A percentile compares a stretch with the other conserved stretches of the same genome.
Conservation (phyloP, 2,329 filamentous ascomycete genomes). For the Epichloe hybrida region DNA sequence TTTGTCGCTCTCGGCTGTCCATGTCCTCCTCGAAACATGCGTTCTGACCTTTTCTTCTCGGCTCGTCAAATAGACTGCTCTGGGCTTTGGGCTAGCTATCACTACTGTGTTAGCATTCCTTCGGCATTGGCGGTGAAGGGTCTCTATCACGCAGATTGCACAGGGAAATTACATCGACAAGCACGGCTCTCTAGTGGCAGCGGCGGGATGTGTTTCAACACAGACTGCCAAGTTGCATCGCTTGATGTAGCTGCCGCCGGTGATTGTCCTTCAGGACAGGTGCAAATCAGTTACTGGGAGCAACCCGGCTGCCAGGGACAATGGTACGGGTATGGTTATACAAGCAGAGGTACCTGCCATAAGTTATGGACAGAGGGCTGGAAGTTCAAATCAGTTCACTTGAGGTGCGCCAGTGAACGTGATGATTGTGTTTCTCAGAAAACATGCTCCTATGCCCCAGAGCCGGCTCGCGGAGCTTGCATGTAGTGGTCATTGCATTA, state of each 20-base stretch:
- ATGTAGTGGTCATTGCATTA: no score
- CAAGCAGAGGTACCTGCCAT: background rate
- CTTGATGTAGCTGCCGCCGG: background rate
- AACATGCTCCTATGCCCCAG: no score
- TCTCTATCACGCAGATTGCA: slow-evolving; percentile 1
- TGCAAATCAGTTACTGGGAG: slow-evolving; percentile 3
- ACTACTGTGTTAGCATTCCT: no score
- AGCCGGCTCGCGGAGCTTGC: no score
- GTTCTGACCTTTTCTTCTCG: no score
- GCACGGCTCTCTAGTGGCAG: background rate
- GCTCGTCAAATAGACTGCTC: no score
- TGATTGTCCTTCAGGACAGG: background rate
- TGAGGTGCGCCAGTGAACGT: no score
- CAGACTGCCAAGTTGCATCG: slow-evolving; percentile 1
- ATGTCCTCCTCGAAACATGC: no score
- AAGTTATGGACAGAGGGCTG: background rate
- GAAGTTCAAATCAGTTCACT: background rate
- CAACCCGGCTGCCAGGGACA: background rate
- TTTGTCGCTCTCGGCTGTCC: no score
- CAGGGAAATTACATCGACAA: background rate
- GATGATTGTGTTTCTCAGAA: no score
- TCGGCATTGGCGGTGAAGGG: background rate
- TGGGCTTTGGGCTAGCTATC: no score
- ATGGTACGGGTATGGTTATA: slow-evolving; percentile 2
- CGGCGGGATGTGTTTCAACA: background rate